Evolutionary conservation across 805 yeast species (phyloP), one percentile per base, ranked within the genome.

Genomic region (Danielia oregonensis): DNA sequence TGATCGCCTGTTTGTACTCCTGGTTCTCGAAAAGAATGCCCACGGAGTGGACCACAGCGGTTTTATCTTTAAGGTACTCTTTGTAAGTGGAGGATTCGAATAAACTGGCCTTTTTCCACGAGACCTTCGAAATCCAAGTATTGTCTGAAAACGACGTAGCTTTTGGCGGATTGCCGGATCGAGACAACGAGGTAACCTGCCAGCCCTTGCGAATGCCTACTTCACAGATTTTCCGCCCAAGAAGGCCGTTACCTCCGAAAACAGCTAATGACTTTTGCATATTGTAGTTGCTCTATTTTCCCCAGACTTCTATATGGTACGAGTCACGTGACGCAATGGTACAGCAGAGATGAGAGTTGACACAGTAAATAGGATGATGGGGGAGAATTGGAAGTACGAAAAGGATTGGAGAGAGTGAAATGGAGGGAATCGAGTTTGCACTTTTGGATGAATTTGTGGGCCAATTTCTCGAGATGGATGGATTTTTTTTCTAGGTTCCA

Each of bases 201-300:
- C 69, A 77, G 0, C 94, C 94, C 13, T 74, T 56, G 15, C 57
- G 60, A 1, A 84, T 57, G 0, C 83, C 94, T 2, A 71, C 69
- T 52, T 80, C 81, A 52, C 94, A 85, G 6, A 89, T 78, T 40
- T 63, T 64, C 34, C 58, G 56, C 9, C 95, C 88, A 39, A 89
- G 57, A 52, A 86, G 86, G 6, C 97, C 97, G 45, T 76, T 78
- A 1, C 97, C 96, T 12, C 97, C 97, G 50, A 88, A 77, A 0
- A 88, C 86, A 3, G 86, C 76, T 43, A 58, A 63, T 37, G 63
- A 59, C 51, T 45, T 57, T 6, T 6, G 22, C 22, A 19, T 19
- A n/a, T n/a, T n/a, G n/a, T n/a, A n/a, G n/a, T n/a, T n/a, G n/a
- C 6, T 40, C 27, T 35, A 46, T 32, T 24, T n/a, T 23, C 8